Conservation (phyloP, 768 basidiomycete species). For the Psilocybe azurescens region DNA sequence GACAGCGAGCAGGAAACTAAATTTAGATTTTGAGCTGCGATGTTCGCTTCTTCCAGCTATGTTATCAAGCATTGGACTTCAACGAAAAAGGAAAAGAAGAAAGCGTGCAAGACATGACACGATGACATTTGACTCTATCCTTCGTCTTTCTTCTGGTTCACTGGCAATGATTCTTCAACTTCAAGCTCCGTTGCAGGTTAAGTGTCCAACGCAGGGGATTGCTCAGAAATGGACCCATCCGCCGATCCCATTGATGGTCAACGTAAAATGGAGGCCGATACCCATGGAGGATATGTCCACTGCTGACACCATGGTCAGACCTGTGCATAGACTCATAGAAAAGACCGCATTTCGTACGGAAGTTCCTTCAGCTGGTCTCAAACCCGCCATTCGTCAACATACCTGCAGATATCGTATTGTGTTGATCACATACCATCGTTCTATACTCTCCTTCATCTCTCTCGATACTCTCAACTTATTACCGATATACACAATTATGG, state of each 20-base stretch:
- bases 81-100: too few species aligned
- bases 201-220: too few species aligned
- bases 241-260: background rate
- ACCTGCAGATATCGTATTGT: background rate
- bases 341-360: background rate
- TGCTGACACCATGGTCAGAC: background rate
- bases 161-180: background rate
- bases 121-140: background rate
- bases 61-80: too few species aligned
- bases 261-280: background rate
- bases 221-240: background rate
- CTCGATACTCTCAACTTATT: background rate
- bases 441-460: background rate
- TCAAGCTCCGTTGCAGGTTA: background rate
- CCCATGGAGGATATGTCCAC: background rate
- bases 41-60: too few species aligned
- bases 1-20: too few species aligned
- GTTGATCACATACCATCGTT: constrained; percentile 7
- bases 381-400: background rate
- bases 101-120: too few species aligned
- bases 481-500: background rate
- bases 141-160: background rate
- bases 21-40: too few species aligned
- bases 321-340: background rate
- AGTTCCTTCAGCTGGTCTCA: constrained; percentile 4